Evolutionary conservation across 805 yeast species (phyloP).

Genomic region (Yarrowia sp.): DNA sequence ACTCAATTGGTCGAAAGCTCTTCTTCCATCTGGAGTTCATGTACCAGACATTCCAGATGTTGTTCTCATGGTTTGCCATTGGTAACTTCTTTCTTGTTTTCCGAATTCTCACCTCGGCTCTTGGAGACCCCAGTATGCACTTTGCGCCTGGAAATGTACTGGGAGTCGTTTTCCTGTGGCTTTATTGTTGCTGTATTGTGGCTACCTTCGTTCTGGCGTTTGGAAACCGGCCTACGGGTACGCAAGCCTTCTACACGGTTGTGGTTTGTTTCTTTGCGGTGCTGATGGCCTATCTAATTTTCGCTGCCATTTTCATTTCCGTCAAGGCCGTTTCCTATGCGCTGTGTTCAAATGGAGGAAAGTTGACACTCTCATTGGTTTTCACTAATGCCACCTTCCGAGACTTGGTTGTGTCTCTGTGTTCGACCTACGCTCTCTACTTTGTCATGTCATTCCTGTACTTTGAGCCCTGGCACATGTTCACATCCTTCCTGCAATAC

Average conservation of each 20-base stretch:
- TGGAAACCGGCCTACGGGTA: conserved; percentile 93
- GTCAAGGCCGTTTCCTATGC: conserved; percentile 64
- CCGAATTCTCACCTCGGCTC: conserved; percentile 75
- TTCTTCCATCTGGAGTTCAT: conserved; percentile 72
- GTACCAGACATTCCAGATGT: conserved; percentile 68
- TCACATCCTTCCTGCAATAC: conserved; percentile 83
- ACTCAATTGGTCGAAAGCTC: conserved; percentile 59
- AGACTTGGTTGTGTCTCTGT: conserved; percentile 80
- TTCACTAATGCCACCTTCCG: conserved; percentile 71
- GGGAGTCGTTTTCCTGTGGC: conserved; percentile 78
- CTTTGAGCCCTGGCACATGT: conserved; percentile 89
- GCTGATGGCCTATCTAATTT: conserved; percentile 82
- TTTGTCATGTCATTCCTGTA: conserved; percentile 73
- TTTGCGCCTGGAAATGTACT: conserved; percentile 73
- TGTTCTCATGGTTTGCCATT: conserved; percentile 89
- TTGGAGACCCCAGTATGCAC: conserved; percentile 58
- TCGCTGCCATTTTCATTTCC: conserved; percentile 80
- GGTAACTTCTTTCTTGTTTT: conserved; percentile 89
- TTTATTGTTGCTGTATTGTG: conserved; percentile 74
- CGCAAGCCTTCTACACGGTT: conserved; percentile 68
- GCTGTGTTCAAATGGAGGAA: conserved; percentile 43
- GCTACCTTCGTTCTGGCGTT: conserved; percentile 85
- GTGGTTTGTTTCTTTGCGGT: conserved; percentile 80
- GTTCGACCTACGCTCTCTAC: conserved; percentile 79
- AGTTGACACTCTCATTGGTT: conserved; percentile 44